phyloP scores from a whole-genome alignment of 2,329 filamentous ascomycete species.

The Ceratocystis destructans region DNA sequence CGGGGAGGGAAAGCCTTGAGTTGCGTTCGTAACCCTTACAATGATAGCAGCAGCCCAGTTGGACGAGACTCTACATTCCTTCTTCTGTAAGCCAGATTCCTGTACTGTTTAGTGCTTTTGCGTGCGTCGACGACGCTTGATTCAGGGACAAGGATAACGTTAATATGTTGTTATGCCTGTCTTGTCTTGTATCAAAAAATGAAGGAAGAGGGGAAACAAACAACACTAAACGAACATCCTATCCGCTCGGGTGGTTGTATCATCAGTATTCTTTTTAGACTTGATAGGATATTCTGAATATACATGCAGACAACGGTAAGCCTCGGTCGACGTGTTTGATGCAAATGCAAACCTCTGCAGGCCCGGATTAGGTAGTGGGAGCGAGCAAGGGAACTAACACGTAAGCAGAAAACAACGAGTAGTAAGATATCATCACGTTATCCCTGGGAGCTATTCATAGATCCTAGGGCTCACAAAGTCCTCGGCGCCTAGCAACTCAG shows the following conservation, averaged over 20 bases:
- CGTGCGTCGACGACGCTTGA: too few species aligned
- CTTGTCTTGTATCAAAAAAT: not conserved
- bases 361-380: not conserved
- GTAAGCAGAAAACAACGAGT: too few species aligned
- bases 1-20: not conserved
- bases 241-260: not conserved
- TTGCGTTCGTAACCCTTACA: not conserved
- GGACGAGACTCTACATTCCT: too few species aligned
- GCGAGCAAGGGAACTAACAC: not conserved
- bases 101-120: too few species aligned
- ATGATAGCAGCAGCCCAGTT: not conserved
- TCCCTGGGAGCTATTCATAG: too few species aligned
- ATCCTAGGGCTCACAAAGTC: too few species aligned
- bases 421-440: too few species aligned
- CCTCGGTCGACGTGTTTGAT: not conserved
- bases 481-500: not conserved
- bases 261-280: too few species aligned
- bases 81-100: too few species aligned
- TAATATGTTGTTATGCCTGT: not conserved
- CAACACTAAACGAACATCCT: not conserved
- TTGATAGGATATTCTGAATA: too few species aligned
- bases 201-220: not conserved
- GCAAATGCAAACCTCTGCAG: not conserved
- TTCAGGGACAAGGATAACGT: not conserved
- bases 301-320: not conserved